phyloP scores from a whole-genome alignment of 2,329 filamentous ascomycete species.

The Xylariaceae sp. region DNA sequence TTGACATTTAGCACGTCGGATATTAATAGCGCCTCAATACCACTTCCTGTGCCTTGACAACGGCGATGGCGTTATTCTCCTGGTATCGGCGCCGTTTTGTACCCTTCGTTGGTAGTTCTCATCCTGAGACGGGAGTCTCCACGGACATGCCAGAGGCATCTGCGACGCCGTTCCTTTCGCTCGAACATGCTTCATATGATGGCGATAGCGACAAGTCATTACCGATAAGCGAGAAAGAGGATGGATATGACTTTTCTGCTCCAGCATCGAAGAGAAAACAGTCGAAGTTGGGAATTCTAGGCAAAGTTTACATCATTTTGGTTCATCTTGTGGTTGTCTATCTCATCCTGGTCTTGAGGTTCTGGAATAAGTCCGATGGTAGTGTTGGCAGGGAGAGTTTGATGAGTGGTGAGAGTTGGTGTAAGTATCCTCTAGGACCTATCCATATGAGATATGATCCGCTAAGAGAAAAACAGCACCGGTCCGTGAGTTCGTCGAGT shows the following conservation, averaged over 20 bases:
- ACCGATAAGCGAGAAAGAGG: background rate
- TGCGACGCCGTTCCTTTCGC: background rate
- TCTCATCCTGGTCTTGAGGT: background rate
- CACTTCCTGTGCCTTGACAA: too few species aligned
- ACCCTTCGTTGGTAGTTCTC: too few species aligned
- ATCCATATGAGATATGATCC: too few species aligned
- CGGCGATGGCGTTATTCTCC: too few species aligned
- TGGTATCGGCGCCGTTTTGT: too few species aligned
- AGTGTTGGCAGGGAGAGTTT: background rate
- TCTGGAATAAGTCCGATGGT: background rate
- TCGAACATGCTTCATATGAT: background rate
- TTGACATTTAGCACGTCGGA: too few species aligned
- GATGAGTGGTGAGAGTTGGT: conserved; percentile 1
- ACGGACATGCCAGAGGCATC: background rate
- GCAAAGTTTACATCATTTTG: background rate
- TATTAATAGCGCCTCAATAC: too few species aligned
- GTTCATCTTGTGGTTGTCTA: background rate
- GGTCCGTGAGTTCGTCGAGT: conserved; percentile 1
- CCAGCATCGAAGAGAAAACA: too few species aligned
- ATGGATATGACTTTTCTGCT: background rate
- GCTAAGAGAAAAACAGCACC: background rate
- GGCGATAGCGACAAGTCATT: background rate
- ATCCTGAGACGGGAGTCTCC: too few species aligned
- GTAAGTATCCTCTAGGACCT: background rate
- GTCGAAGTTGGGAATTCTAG: background rate